Evolutionary conservation across 345 rosid species (phyloP).

Genomic region (Syzygium aqueum): DNA sequence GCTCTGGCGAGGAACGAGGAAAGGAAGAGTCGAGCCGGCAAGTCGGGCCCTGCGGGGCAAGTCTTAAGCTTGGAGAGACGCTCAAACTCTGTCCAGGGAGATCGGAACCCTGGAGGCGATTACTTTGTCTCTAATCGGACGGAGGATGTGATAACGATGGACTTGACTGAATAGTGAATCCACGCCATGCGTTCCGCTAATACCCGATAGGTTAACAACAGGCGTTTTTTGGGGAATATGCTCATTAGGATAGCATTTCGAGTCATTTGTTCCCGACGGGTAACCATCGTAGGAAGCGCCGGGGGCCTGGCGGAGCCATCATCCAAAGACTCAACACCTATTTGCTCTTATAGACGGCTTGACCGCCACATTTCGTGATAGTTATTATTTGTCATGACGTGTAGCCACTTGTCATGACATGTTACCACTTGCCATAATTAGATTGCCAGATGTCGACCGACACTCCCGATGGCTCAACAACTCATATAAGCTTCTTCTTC

Average conservation of each 20-base stretch:
- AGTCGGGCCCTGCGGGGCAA: too few species aligned
- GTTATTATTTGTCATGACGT: neutral
- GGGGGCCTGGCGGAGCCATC: neutral
- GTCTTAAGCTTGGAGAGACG: too few species aligned
- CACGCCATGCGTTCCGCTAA: too few species aligned
- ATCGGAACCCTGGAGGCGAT: too few species aligned
- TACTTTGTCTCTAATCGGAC: too few species aligned
- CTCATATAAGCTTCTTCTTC: neutral
- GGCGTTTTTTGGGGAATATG: too few species aligned
- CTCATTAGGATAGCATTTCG: neutral
- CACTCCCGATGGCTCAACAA: rapidly evolving
- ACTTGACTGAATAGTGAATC: too few species aligned
- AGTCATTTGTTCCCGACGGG: neutral
- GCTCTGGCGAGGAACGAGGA: too few species aligned
- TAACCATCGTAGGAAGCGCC: neutral
- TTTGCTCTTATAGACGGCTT: neutral
- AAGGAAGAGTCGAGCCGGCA: too few species aligned
- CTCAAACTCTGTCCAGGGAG: too few species aligned
- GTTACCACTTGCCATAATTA: neutral
- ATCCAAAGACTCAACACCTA: neutral
- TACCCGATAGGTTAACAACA: too few species aligned
- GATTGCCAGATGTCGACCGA: neutral
- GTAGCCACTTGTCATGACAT: neutral
- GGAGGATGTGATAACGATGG: too few species aligned
- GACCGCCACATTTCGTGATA: neutral